Percentiles rank a stretch among this genome's conserved stretches.
phyloP scores from a whole-genome alignment of 2,329 filamentous ascomycete species.

The Pyrenophora graminea region DNA sequence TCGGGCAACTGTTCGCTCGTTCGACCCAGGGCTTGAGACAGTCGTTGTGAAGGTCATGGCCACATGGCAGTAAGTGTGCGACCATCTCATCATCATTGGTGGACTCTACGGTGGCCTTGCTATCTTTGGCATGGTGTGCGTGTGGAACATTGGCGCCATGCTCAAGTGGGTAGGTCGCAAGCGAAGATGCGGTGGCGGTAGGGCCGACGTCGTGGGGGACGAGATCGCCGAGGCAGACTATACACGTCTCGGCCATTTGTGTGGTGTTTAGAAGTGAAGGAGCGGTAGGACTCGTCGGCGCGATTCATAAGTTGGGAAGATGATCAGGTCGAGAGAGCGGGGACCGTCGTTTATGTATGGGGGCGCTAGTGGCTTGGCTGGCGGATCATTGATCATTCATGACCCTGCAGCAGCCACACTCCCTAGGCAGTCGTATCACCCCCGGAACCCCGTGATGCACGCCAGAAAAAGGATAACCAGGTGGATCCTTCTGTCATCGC shows the following conservation, averaged over 20 bases:
- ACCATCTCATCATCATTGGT: conserved; percentile 57
- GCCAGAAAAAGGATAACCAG: conserved; percentile 6
- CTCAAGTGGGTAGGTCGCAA: conserved; percentile 34
- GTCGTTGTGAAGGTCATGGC: conserved; percentile 88
- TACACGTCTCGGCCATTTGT: conserved; percentile 69
- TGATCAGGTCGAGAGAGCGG: conserved; percentile 39
- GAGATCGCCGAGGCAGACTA: conserved; percentile 73
- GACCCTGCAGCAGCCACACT: conserved; percentile 30
- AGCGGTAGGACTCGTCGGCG: conserved; percentile 29
- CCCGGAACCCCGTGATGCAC: conserved; percentile 23
- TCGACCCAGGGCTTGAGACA: conserved; percentile 95
- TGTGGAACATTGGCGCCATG: conserved; percentile 31
- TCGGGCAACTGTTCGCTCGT: conserved; percentile 96
- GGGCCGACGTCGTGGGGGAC: conserved; percentile 58
- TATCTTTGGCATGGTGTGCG: conserved; percentile 22
- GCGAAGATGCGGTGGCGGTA: conserved; percentile 31
- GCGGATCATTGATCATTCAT: conserved; percentile 17
- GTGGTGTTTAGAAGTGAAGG: conserved; percentile 24
- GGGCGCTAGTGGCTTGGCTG: conserved; percentile 25
- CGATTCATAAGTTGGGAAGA: conserved; percentile 43
- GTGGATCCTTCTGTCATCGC: conserved; percentile 7
- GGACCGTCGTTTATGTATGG: conserved; percentile 26
- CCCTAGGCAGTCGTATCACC: conserved; percentile 25
- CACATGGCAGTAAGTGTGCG: conserved; percentile 73
- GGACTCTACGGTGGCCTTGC: conserved; percentile 34